These are phyloP conservation scores for Phytophthora citricola DNA, from an alignment of 352 stramenopile species.

Conservation along the genomic window DNA sequence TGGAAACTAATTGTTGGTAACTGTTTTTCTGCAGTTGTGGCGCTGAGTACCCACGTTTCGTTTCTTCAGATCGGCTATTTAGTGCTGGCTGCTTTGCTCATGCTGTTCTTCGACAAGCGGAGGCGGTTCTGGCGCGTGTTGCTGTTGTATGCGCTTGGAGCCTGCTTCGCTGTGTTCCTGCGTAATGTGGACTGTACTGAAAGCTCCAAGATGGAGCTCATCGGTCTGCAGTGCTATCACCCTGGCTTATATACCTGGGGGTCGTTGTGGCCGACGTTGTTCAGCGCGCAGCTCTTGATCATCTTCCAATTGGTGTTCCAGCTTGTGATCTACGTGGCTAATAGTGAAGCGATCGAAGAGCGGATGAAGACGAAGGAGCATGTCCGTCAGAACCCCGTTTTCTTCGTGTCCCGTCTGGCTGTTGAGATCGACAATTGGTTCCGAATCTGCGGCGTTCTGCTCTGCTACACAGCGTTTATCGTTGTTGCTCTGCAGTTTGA, in stretches of 20 bases:
- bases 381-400: slow-evolving; percentile 74
- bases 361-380: slow-evolving; percentile 66
- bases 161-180: slow-evolving; percentile 80
- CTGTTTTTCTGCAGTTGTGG: slow-evolving; percentile 56
- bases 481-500: slow-evolving; percentile 76
- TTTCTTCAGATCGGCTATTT: slow-evolving; percentile 89
- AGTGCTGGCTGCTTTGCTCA: slow-evolving; percentile 76
- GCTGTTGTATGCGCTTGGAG: slow-evolving; percentile 70
- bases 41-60: slow-evolving; percentile 79
- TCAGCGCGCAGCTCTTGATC: slow-evolving; percentile 83
- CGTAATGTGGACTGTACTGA: slow-evolving; percentile 79
- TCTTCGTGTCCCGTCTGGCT: slow-evolving; percentile 73
- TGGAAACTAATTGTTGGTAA: slow-evolving; percentile 10
- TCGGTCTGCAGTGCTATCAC: slow-evolving; percentile 80
- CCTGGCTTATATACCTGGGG: slow-evolving; percentile 63
- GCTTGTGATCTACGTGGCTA: slow-evolving; percentile 84
- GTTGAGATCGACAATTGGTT: slow-evolving; percentile 85
- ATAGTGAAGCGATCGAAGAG: slow-evolving; percentile 73
- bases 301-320: slow-evolving; percentile 89
- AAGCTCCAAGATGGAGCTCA: slow-evolving; percentile 52
- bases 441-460: slow-evolving; percentile 59
- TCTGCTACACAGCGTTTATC: slow-evolving; percentile 81
- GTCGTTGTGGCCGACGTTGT: slow-evolving; percentile 81
- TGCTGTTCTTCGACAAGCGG: slow-evolving; percentile 85
- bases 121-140: slow-evolving; percentile 82